Evolutionary conservation across 495 filamentous ascomycete species (phyloP), one percentile per base, ranked within the genome.

Genomic region (Bombardia bombarda): DNA sequence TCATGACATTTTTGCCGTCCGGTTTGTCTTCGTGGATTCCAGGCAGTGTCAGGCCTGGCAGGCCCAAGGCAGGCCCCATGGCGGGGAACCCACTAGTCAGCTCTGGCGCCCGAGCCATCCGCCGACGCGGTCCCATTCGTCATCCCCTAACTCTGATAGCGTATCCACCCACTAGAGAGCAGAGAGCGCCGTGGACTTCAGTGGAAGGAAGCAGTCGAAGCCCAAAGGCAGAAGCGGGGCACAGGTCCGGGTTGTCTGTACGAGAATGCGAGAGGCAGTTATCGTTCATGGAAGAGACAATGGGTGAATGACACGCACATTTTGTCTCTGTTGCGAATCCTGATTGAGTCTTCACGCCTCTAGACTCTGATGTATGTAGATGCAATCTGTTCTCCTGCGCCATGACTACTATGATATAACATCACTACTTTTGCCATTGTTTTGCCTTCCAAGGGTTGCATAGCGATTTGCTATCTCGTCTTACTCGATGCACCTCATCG

Each of bases 91-190:
- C 31, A 20, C 46, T 17, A n/a, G 17, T 19, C 34, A 21, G 38
- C 50, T 38, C 38, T 50, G 45, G 45, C 47, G 31, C 38, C 58
- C 58, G 58, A 54, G 47, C 7, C 57, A 46, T 56, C 55, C 58
- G 55, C 40, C 17, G 37, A 39, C 42, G 13, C 1, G 31, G 32
- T 30, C 39, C 38, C 43, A 56, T 56, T 55, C 49, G 51, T 57
- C 54, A 52, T 32, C 32, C 16, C 16, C 13, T 20, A 14, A 21
- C 25, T 35, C n/a, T n/a, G n/a, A n/a, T n/a, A n/a, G n/a, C n/a
- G n/a, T n/a, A n/a, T n/a, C n/a, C n/a, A n/a, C n/a, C n/a, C n/a
- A n/a, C n/a, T n/a, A n/a, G n/a, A n/a, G n/a, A n/a, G n/a, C n/a
- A n/a, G n/a, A n/a, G n/a, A n/a, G n/a, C n/a, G n/a, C n/a, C n/a